A percentile compares a stretch with the other conserved stretches of the same genome.
These are phyloP conservation scores for Circinella umbellata DNA, from an alignment of 371 early-diverging fungal species.

Conservation along the genomic window DNA sequence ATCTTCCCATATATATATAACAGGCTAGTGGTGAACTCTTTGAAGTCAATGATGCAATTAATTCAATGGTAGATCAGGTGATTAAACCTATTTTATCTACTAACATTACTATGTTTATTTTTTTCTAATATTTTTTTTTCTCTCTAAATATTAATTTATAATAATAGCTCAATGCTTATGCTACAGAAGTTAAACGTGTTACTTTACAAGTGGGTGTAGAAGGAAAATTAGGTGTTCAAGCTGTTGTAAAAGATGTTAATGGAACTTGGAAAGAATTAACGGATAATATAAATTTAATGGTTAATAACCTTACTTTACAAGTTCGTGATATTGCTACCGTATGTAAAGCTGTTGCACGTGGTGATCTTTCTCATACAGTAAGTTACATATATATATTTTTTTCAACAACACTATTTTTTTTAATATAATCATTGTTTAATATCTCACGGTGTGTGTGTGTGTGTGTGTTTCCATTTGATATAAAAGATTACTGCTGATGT, in stretches of 20 bases:
- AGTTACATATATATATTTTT: too few species aligned
- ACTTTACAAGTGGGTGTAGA: constrained; percentile 52
- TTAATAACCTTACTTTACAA: constrained; percentile 27
- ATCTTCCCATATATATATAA: background rate
- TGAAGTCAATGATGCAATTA: constrained; percentile 34
- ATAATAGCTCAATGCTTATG: constrained; percentile 25
- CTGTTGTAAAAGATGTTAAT: constrained; percentile 45
- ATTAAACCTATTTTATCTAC: background rate
- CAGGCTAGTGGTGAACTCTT: constrained; percentile 36
- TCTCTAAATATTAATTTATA: background rate
- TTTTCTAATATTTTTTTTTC: too few species aligned
- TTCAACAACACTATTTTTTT: too few species aligned
- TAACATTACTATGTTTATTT: too few species aligned
- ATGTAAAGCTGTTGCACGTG: constrained; percentile 33
- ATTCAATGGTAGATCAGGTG: constrained; percentile 36
- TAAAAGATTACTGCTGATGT: constrained; percentile 30
- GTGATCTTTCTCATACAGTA: constrained; percentile 47
- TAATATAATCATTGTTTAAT: too few species aligned
- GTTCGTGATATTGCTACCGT: constrained; percentile 33
- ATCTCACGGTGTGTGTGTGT: too few species aligned
- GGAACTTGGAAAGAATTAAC: constrained; percentile 61
- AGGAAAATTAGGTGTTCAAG: constrained; percentile 47
- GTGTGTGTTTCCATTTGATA: too few species aligned
- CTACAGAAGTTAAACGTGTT: constrained; percentile 44
- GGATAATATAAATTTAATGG: constrained; percentile 50